Evolutionary conservation across 2,329 filamentous ascomycete species (phyloP).

Genomic region (Colletotrichum sublineola): DNA sequence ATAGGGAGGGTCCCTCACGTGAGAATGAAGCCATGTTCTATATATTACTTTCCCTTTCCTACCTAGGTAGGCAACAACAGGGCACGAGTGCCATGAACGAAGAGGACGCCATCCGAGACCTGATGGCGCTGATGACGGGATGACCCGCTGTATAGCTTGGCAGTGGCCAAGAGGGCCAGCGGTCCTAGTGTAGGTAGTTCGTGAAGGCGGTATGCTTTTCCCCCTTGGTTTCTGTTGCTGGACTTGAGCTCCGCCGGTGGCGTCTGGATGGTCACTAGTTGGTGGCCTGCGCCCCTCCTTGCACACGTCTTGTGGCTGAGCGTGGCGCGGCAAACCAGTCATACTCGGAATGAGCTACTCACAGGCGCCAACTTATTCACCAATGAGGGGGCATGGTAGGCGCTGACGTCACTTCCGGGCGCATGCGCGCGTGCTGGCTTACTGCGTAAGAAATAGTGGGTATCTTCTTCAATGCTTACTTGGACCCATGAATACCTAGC

Average conservation of each 20-base stretch:
- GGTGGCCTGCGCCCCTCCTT: background rate
- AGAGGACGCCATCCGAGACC: conserved; percentile 4
- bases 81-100: conserved; percentile 2
- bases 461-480: background rate
- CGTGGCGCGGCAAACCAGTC: background rate
- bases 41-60: background rate
- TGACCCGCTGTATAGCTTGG: conserved; percentile 27
- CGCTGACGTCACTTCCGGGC: conserved; percentile 30
- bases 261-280: background rate
- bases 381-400: background rate
- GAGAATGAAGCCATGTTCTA: background rate
- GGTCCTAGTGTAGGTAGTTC: background rate
- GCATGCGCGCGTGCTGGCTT: conserved; percentile 22
- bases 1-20: no score
- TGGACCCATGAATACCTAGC: background rate
- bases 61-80: background rate
- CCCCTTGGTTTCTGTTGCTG: background rate
- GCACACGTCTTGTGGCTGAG: conserved; percentile 1
- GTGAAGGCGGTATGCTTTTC: conserved; percentile 15
- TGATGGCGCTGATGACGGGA: conserved; percentile 30
- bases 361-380: background rate
- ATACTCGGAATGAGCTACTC: background rate
- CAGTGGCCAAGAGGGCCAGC: background rate
- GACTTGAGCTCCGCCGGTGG: no score
- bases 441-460: background rate